Percentiles rank a stretch among this genome's conserved stretches.
Evolutionary conservation across 1,284 basidiomycete genomes (phyloP).

Genomic region (Phenoliferia sp.): DNA sequence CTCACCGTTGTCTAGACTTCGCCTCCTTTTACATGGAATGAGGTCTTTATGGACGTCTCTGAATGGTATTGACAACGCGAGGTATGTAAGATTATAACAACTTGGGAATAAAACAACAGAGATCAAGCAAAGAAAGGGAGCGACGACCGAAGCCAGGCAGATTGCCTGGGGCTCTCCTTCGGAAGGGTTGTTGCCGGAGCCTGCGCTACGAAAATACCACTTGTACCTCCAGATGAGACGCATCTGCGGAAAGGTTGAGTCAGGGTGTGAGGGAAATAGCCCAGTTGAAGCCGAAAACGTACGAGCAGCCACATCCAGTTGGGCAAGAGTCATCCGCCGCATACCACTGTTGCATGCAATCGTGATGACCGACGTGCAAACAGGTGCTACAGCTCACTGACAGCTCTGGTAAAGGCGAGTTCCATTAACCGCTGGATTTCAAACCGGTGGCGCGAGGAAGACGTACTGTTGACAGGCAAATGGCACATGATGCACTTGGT

Average conservation of each 20-base stretch:
- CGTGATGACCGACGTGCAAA: slow-evolving; percentile 26
- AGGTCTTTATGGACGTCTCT: no score
- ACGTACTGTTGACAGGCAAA: slow-evolving; percentile 15
- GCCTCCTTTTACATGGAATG: no score
- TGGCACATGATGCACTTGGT: slow-evolving; percentile 23
- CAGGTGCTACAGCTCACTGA: slow-evolving; percentile 22
- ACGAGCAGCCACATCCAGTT: slow-evolving; percentile 29
- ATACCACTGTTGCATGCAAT: slow-evolving; percentile 21
- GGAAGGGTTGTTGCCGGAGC: neutral
- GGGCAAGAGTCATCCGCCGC: slow-evolving; percentile 10
- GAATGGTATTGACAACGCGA: no score
- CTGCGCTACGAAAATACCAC: neutral
- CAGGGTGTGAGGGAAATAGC: neutral
- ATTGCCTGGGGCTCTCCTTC: no score
- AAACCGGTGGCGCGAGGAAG: neutral
- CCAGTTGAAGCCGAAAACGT: neutral
- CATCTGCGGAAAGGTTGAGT: neutral
- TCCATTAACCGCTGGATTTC: neutral
- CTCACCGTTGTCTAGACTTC: no score
- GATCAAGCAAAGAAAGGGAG: neutral
- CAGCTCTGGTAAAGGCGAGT: slow-evolving; percentile 7
- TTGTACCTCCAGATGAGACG: neutral
- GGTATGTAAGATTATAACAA: no score
- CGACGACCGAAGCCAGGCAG: no score
- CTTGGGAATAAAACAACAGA: no score